These are phyloP conservation scores for Oryza longistaminata DNA, from an alignment of 176 grass and related monocot genomes.

Conservation along the genomic window DNA sequence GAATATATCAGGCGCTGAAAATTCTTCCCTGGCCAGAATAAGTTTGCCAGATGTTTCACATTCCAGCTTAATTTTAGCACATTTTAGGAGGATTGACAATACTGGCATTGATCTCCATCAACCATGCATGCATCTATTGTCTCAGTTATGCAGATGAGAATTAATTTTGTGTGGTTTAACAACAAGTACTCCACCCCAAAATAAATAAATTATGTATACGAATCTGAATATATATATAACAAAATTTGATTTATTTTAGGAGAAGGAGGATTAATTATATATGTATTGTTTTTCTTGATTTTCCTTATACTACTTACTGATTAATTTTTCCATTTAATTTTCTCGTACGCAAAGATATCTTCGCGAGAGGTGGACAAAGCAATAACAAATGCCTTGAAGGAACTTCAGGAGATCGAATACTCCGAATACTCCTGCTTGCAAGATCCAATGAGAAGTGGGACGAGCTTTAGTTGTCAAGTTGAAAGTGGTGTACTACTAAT, in stretches of 20 bases:
- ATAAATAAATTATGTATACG: too few relatives aligned
- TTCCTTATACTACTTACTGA: not conserved
- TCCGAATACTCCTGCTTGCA: not conserved
- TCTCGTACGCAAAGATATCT: slow-evolving; percentile 9
- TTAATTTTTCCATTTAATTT: not conserved
- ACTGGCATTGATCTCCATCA: not conserved
- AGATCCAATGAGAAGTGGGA: not conserved
- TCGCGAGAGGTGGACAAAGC: slow-evolving; percentile 18
- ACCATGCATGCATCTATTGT: not conserved
- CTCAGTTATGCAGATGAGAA: not conserved
- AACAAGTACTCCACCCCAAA: too few relatives aligned
- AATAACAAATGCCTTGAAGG: slow-evolving; percentile 34
- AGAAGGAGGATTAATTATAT: too few relatives aligned
- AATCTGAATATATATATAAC: too few relatives aligned
- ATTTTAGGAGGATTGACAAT: too few relatives aligned
- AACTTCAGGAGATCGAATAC: not conserved
- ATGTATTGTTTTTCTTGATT: not conserved
- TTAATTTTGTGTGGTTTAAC: not conserved
- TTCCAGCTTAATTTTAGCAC: not conserved
- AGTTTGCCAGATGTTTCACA: not conserved
- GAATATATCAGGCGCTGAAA: not conserved
- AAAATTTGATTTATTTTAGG: too few relatives aligned
- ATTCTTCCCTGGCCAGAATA: not conserved
- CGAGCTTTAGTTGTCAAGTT: slow-evolving; percentile 31
- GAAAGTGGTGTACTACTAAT: slow-evolving; percentile 4